Evolutionary conservation across 164 flowering plant species (phyloP), one percentile per base, ranked within the genome.

Genomic region (Sextonia rubra): DNA sequence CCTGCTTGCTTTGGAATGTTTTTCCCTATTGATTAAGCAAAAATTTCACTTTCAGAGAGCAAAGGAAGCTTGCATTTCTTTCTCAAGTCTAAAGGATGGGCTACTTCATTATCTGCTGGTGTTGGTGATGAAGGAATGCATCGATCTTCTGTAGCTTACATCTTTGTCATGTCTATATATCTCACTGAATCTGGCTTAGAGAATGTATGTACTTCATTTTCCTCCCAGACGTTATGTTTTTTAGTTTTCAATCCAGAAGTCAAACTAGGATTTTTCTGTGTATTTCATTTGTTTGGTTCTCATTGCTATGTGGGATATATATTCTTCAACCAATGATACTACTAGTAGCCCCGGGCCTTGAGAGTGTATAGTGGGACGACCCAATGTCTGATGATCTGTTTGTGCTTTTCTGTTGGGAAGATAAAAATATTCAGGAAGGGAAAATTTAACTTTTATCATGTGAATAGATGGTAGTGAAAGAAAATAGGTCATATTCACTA

Each of bases 71-170:
- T 96, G 86, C 90, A 73, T 83, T 86, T 71, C 74, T 86, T 88
- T 84, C 85, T 96, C 32, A 96, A 93, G 78, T 82, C 85, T 75
- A 88, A 75, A 83, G 99, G 99, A 69, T 96, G 91, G 97, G 88
- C 85, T 72, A 87, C 93, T 72, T 96, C 99, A 22, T 80, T 96
- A 71, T 91, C 97, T 71, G 99, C 99, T 80, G 99, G 97, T 77
- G 97, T 96, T 75, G 91, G 97, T 56, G 94, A 91, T 81, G 99
- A 89, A 69, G 99, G 99, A 74, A 78, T 91, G 86, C 72, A 86
- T 18, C 87, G 92, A 62, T 91, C 98, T 56, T 90, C 97, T 30
- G 23, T 93, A 66, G 94, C 92, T 29, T 96, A 90, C 76, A 77
- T 91, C 18, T 96, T 96, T 85, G 80, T 76, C 82, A 85, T 96